Evolutionary conservation across 495 filamentous ascomycete species (phyloP), one percentile per base, ranked within the genome.

Genomic region (Penicillium samsonianum): DNA sequence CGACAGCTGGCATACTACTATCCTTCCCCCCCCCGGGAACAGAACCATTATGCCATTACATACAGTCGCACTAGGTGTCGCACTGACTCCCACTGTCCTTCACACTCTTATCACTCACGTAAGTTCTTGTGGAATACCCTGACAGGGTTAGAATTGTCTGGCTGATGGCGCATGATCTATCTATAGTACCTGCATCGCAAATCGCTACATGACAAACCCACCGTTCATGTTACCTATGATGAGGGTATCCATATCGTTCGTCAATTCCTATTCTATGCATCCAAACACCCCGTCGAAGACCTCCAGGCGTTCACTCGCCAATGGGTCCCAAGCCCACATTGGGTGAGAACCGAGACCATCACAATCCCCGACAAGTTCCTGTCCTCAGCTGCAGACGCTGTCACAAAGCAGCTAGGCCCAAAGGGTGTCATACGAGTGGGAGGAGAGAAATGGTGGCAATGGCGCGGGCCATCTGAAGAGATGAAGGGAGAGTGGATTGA

Each of bases 401-500:
- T 98, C 12, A 76, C 80, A 35, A 78, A 81, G 16, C 85, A 96
- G 65, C 80, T 97, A 25, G 93, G 93, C 0, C 81, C 80, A 4
- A 80, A 86, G 16, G 92, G 90, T 0, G 78, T 96, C 20, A 72
- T 79, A 22, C 81, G 81, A 40, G 82, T 96, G 2, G 93, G 93
- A 19, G 93, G 93, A 0, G 80, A 82, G 70, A 83, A 83, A 40
- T 98, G 93, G 93, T 98, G 93, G 93, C 90, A 91, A 75, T 98
- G 93, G 93, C 85, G 93, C 53, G 73, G 77, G 16, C 78, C 80
- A 0, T 74, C 81, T 16, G 79, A 75, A 30, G 81, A 82, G 0
- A 71, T 95, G 49, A 85, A 84, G 65, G 91, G 89, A 2, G 94
- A 98, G 68, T 97, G 91, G 93, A 87, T 98, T 60, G 94, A 96